These are phyloP conservation scores for Gyromitra esculenta DNA, from an alignment of 2,329 filamentous ascomycete species.

Conservation along the genomic window DNA sequence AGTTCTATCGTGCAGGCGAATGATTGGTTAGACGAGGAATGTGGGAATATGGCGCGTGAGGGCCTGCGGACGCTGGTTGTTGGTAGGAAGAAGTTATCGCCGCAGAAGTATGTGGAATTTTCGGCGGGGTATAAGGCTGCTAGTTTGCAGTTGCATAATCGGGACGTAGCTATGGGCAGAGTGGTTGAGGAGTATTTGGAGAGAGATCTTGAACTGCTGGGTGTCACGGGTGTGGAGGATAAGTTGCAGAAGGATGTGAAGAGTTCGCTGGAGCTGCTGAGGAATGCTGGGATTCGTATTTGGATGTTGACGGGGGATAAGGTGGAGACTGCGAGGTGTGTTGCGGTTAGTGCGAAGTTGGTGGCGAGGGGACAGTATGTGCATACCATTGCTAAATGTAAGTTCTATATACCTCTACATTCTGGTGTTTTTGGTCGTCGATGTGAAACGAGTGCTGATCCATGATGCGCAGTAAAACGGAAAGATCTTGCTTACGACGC, in stretches of 20 bases:
- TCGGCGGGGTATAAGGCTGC: constrained; percentile 78
- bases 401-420: constrained; percentile 41
- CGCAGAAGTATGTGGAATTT: constrained; percentile 83
- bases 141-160: constrained; percentile 78
- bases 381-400: constrained; percentile 82
- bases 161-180: constrained; percentile 82
- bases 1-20: constrained; percentile 92
- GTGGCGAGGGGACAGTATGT: constrained; percentile 95
- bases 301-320: constrained; percentile 99
- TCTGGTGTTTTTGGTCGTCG: no score
- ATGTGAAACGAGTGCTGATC: constrained; percentile 25
- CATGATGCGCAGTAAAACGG: constrained; percentile 68
- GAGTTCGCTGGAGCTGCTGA: constrained; percentile 88
- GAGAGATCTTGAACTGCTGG: constrained; percentile 86
- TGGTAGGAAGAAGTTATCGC: constrained; percentile 85
- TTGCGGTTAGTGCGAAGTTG: constrained; percentile 92
- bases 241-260: constrained; percentile 96
- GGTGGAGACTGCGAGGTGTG: constrained; percentile 94
- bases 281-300: constrained; percentile 97
- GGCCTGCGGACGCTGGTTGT: constrained; percentile 93
- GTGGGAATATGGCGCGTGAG: constrained; percentile 98
- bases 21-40: constrained; percentile 99
- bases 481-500: constrained; percentile 88
- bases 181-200: constrained; percentile 85
- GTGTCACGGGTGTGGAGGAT: constrained; percentile 98